Evolutionary conservation across 2,329 filamentous ascomycete genomes (phyloP).

Genomic region (Amphichorda felina): DNA sequence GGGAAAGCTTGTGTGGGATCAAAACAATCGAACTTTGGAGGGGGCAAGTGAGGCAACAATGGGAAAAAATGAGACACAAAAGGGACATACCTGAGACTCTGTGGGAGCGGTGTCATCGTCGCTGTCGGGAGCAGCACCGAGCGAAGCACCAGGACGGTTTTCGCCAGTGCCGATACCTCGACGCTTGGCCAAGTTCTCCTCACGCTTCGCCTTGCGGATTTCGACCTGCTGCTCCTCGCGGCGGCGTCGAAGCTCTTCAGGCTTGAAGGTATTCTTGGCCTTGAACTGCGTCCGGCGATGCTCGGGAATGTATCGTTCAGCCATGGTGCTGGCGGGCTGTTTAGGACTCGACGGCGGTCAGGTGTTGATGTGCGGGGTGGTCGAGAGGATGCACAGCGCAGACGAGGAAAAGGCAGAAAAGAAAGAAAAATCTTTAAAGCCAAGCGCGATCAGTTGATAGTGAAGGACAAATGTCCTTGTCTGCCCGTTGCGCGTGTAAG

Average conservation of each 20-base stretch:
- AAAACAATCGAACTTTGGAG: neutral
- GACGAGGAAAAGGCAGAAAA: neutral
- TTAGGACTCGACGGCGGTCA: conserved; percentile 7
- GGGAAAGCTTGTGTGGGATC: neutral
- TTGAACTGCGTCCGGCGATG: conserved; percentile 99
- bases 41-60: neutral
- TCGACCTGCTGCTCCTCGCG: conserved; percentile 99
- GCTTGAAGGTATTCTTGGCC: conserved; percentile 98
- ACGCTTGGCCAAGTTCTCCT: conserved; percentile 97
- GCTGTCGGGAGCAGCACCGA: conserved; percentile 86
- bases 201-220: conserved; percentile 96
- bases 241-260: conserved; percentile 93
- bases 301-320: conserved; percentile 98
- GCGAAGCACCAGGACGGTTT: conserved; percentile 65
- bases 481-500: no score
- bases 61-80: conserved; percentile 1
- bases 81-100: conserved; percentile 71
- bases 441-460: no score
- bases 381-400: neutral
- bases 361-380: conserved; percentile 13
- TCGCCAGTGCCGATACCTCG: conserved; percentile 82
- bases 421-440: no score
- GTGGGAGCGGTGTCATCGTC: conserved; percentile 94
- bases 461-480: no score
- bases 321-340: conserved; percentile 53